Base-by-base conservation (phyloP, 768 basidiomycete species). In the Daedaleopsis sinensis region DNA sequence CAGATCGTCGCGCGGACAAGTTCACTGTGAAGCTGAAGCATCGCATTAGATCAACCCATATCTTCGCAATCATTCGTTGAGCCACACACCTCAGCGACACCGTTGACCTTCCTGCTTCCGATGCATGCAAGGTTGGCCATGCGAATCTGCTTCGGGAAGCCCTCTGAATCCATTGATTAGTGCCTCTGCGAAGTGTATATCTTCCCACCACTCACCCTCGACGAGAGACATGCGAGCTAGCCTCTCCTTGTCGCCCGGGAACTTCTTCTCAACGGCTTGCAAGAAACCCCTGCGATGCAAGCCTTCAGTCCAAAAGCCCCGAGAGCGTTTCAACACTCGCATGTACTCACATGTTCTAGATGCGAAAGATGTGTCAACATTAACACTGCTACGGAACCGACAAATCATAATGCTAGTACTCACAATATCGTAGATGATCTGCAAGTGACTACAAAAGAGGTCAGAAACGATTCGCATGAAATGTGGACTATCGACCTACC, bases 61-160 rank as follows among this genome's bases (percentile, higher is more conserved):
- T 42, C 21, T 23, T 43, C 23, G 23, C 37, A 9, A 12, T 39
- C 5, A 16, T 19, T 23, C 1, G 21, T 38, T 32, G 27, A 3
- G 27, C 27, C 27, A 32, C 64, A 32, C 65, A 89, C 86, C 79
- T 95, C 96, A 11, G 97, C 96, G 15, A 98, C 97, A 70, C 97
- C 96, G 68, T 99, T 99, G 69, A 95, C 91, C 72, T 88, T 91
- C 67, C 88, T 84, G 69, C 89, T 91, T 32, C 87, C 94, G 61
- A 98, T 90, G 73, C 89, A 90, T 18, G 97, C 97, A 24, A 99
- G 79, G 74, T 91, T 88, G 10, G 94, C 93, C 92, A 95, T 95
- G 64, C 93, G 83, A 63, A 97, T 83, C 69, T 93, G 86, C 74
- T 96, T 86, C 6, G 94, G 94, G 61, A 82, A 72, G 16, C 93